These are phyloP conservation scores for Carnegiea gigantea DNA, from an alignment of 179 eudicot genomes.

Conservation along the genomic window DNA sequence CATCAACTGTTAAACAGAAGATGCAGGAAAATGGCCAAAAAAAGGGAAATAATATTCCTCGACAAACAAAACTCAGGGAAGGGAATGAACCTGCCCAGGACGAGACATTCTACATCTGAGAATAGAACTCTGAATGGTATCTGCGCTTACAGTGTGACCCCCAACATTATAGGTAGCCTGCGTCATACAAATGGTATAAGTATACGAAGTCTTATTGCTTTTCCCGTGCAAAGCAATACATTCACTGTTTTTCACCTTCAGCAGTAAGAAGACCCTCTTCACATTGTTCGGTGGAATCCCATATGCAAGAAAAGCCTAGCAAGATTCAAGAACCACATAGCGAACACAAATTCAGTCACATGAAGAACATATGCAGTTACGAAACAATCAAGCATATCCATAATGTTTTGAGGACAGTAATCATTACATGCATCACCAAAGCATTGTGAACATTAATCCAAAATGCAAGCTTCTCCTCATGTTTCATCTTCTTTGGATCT, in stretches of 20 bases:
- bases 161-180: constrained; percentile 97
- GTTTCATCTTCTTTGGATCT: constrained; percentile 71
- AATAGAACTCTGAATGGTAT: constrained; percentile 70
- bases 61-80: no score
- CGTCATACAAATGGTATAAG: constrained; percentile 3
- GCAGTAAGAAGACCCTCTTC: constrained; percentile 73
- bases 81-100: constrained; percentile 77
- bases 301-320: constrained; percentile 86
- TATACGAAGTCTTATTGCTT: background rate
- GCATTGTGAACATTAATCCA: constrained; percentile 96
- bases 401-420: background rate
- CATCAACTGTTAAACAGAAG: no score
- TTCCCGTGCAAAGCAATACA: background rate
- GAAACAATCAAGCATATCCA: background rate
- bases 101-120: constrained; percentile 87
- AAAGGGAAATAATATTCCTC: no score
- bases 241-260: constrained; percentile 51
- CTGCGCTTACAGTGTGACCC: constrained; percentile 88
- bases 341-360: background rate
- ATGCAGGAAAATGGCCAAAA: no score
- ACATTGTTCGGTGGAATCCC: constrained; percentile 89
- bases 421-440: constrained; percentile 92
- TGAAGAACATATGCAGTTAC: background rate
- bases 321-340: constrained; percentile 9
- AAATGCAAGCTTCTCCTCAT: constrained; percentile 90